These are phyloP conservation scores for Xylaria grammica DNA, from an alignment of 495 filamentous ascomycete species.

Conservation along the genomic window DNA sequence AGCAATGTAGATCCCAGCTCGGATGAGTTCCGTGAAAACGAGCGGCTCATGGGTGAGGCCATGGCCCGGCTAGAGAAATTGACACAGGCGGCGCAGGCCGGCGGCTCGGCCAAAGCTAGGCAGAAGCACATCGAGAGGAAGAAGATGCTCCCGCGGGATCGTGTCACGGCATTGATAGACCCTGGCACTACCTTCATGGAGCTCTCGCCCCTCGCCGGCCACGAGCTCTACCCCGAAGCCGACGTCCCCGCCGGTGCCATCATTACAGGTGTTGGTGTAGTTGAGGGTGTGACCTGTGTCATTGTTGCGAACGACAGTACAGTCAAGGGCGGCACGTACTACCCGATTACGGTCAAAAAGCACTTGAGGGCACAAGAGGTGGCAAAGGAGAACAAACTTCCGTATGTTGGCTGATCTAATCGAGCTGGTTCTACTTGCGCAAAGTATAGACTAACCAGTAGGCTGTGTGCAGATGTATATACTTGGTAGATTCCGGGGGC, in stretches of 20 bases:
- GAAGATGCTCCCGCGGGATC: slow-evolving; percentile 94
- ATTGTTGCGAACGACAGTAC: slow-evolving; percentile 98
- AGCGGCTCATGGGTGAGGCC: slow-evolving; percentile 74
- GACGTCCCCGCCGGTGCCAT: slow-evolving; percentile 77
- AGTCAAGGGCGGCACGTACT: slow-evolving; percentile 99
- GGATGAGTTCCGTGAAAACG: slow-evolving; percentile 82
- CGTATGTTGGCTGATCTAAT: slow-evolving; percentile 44
- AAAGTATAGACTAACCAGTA: slow-evolving; percentile 12
- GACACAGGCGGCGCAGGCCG: slow-evolving; percentile 71
- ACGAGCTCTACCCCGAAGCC: slow-evolving; percentile 84
- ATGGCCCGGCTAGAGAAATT: slow-evolving; percentile 68
- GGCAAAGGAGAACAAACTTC: slow-evolving; percentile 80
- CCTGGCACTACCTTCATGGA: slow-evolving; percentile 91
- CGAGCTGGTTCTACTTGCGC: slow-evolving; percentile 3
- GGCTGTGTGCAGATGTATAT: slow-evolving; percentile 69
- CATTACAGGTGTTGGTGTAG: slow-evolving; percentile 88
- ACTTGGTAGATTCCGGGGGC: slow-evolving; percentile 94
- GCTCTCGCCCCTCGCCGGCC: slow-evolving; percentile 83
- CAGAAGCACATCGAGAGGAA: slow-evolving; percentile 87
- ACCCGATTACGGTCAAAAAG: slow-evolving; percentile 97
- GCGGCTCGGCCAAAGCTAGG: slow-evolving; percentile 81
- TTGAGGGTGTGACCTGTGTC: slow-evolving; percentile 90
- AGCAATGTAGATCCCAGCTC: slow-evolving; percentile 78
- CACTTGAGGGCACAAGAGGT: slow-evolving; percentile 92
- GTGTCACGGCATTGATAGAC: slow-evolving; percentile 86